Percentiles rank a stretch among this genome's conserved stretches.
Evolutionary conservation across 176 grass and related monocot genomes (phyloP).

Genomic region (Hsuehochloa calcarea): DNA sequence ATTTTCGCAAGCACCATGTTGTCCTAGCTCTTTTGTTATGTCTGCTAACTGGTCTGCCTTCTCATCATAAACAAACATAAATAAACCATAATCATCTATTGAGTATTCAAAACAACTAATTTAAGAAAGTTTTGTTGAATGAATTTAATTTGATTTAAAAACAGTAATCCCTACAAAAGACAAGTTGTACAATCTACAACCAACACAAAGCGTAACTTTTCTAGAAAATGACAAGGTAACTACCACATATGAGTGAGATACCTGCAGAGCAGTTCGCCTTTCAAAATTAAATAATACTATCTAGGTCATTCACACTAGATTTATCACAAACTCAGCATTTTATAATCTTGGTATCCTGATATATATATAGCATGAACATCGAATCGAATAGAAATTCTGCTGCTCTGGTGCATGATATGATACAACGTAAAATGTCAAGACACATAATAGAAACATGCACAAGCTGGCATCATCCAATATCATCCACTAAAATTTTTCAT

Average conservation of each 20-base stretch:
- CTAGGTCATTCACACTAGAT: conserved; percentile 32
- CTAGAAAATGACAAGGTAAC: conserved; percentile 1
- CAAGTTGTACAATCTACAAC: background rate
- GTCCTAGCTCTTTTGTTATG: conserved; percentile 18
- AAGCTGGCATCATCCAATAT: conserved; percentile 11
- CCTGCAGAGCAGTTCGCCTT: conserved; percentile 12
- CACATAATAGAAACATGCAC: conserved; percentile 18
- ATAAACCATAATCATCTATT: conserved; percentile 40
- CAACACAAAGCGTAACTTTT: background rate
- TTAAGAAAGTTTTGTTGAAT: background rate
- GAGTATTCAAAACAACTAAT: conserved; percentile 20
- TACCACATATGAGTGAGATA: conserved; percentile 9
- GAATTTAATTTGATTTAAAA: background rate
- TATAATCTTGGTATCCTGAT: conserved; percentile 19
- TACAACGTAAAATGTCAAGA: conserved; percentile 33
- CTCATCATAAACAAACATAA: conserved; percentile 52
- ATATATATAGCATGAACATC: background rate
- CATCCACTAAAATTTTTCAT: conserved; percentile 10
- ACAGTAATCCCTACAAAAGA: background rate
- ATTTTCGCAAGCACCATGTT: conserved; percentile 26
- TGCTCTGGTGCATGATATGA: conserved; percentile 11
- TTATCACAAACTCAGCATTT: conserved; percentile 35
- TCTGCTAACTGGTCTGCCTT: conserved; percentile 29
- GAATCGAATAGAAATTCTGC: background rate
- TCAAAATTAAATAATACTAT: conserved; percentile 2